Evolutionary conservation across 441 rosid genomes (phyloP).

Genomic region (Bocquillonia castaneifolia): DNA sequence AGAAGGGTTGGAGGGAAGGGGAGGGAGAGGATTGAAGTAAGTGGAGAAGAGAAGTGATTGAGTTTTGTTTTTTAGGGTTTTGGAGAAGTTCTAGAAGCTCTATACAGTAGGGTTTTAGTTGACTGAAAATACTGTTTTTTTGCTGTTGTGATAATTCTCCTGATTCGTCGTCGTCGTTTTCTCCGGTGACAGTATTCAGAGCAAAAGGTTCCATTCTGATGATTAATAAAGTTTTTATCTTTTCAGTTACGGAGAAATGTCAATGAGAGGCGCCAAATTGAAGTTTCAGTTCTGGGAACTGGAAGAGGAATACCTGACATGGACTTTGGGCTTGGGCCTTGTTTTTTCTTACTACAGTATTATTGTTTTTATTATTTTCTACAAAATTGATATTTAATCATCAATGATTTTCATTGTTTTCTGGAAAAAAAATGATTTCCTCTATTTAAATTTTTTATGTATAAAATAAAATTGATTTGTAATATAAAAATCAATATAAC

Average conservation of each 20-base stretch:
- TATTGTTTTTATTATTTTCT: too few species aligned
- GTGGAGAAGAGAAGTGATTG: constrained; percentile 43
- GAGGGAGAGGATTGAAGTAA: constrained; percentile 52
- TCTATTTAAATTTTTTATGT: too few species aligned
- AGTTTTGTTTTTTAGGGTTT: constrained; percentile 46
- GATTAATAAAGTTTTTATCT: neutral
- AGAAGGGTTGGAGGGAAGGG: constrained; percentile 58
- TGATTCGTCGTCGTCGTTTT: neutral
- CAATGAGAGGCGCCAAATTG: constrained; percentile 13
- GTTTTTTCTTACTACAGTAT: too few species aligned
- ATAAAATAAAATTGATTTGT: too few species aligned
- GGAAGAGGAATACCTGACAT: too few species aligned
- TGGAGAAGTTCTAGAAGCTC: constrained; percentile 64
- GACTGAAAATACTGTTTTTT: constrained; percentile 35
- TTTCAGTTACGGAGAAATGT: neutral
- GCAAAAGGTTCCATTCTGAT: constrained; percentile 13
- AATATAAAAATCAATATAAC: too few species aligned
- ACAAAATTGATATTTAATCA: too few species aligned
- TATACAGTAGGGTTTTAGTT: constrained; percentile 51
- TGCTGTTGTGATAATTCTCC: constrained; percentile 32
- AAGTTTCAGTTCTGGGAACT: constrained; percentile 17
- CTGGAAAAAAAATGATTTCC: too few species aligned
- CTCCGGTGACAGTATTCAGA: neutral
- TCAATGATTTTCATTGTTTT: too few species aligned
- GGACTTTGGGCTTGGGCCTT: too few species aligned